phyloP scores from a whole-genome alignment of 176 grass and related monocot genomes.

The Raddia distichophylla region DNA sequence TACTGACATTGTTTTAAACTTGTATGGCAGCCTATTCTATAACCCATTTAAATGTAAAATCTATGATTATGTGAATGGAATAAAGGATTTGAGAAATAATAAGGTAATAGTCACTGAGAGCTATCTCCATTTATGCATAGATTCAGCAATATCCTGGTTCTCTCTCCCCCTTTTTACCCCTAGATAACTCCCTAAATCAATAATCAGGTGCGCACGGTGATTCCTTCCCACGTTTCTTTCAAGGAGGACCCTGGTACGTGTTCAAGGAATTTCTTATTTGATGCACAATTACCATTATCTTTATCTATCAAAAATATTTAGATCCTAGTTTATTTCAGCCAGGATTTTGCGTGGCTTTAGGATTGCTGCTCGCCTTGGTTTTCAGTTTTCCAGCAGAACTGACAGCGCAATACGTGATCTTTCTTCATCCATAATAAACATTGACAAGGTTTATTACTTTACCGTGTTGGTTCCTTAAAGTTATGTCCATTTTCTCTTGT shows the following conservation, averaged over 20 bases:
- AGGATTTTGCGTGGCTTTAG: constrained; percentile 95
- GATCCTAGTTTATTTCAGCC: constrained; percentile 59
- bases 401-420: constrained; percentile 59
- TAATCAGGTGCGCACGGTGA: constrained; percentile 69
- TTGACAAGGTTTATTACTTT: constrained; percentile 56
- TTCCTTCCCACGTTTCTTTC: constrained; percentile 80
- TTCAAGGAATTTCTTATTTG: constrained; percentile 32
- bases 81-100: constrained; percentile 70
- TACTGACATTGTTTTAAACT: constrained; percentile 36
- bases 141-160: constrained; percentile 30
- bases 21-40: constrained; percentile 75
- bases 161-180: constrained; percentile 20
- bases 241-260: constrained; percentile 77
- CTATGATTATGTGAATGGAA: constrained; percentile 95
- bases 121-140: constrained; percentile 29
- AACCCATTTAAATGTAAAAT: constrained; percentile 62
- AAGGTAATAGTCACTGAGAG: constrained; percentile 62
- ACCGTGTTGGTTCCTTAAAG: constrained; percentile 28
- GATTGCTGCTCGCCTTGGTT: constrained; percentile 85
- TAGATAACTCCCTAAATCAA: constrained; percentile 41
- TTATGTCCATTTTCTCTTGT: constrained; percentile 3
- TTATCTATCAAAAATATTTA: constrained; percentile 30
- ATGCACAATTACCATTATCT: background rate
- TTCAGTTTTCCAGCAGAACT: constrained; percentile 78
- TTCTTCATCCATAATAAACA: constrained; percentile 61